A percentile compares a stretch with the other conserved stretches of the same genome.
Evolutionary conservation across 257 asterid species (phyloP).

Genomic region (Verbena officinalis): DNA sequence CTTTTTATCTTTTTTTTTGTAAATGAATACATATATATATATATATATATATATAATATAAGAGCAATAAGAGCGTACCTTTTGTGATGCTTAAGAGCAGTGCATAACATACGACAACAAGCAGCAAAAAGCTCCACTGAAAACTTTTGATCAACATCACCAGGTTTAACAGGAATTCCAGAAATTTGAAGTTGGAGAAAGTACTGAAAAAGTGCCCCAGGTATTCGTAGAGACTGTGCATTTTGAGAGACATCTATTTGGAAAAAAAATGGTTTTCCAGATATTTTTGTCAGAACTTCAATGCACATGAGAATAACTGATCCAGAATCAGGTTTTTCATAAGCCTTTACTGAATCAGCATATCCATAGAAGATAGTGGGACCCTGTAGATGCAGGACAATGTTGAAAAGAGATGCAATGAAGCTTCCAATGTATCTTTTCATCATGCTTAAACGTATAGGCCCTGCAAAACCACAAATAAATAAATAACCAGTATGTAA

Average conservation of each 20-base stretch:
- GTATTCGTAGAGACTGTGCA: slow-evolving; percentile 68
- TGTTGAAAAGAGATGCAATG: slow-evolving; percentile 74
- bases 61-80: slow-evolving; percentile 46
- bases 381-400: slow-evolving; percentile 80
- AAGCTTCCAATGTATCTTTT: slow-evolving; percentile 69
- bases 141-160: slow-evolving; percentile 46
- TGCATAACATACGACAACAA: slow-evolving; percentile 74
- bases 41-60: no score
- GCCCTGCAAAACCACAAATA: slow-evolving; percentile 56
- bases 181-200: slow-evolving; percentile 55
- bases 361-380: slow-evolving; percentile 53
- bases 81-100: slow-evolving; percentile 77
- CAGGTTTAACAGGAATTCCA: slow-evolving; percentile 30
- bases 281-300: slow-evolving; percentile 67
- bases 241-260: slow-evolving; percentile 60
- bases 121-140: slow-evolving; percentile 69
- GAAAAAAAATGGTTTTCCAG: slow-evolving; percentile 61
- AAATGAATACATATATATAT: no score
- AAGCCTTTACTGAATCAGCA: slow-evolving; percentile 36
- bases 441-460: slow-evolving; percentile 54
- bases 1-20: no score
- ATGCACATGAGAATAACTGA: slow-evolving; percentile 73
- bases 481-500: slow-evolving; percentile 4
- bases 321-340: slow-evolving; percentile 72
- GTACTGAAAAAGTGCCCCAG: slow-evolving; percentile 74